Evolutionary conservation across 83 land plant species (phyloP).

Genomic region (Thuja plicata): DNA sequence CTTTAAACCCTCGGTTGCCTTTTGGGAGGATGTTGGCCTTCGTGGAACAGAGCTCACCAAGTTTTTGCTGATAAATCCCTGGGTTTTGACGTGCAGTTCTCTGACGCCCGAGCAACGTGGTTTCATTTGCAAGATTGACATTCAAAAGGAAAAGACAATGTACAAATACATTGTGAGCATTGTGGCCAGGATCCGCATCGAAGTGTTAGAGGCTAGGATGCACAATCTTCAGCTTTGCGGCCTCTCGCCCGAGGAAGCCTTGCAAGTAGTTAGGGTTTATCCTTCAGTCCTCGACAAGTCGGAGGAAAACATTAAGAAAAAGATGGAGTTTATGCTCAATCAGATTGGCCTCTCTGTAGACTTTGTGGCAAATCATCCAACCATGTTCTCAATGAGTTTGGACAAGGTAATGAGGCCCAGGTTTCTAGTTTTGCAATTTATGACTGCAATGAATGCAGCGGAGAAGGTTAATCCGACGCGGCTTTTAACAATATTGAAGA

Average conservation of each 20-base stretch:
- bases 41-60: not conserved
- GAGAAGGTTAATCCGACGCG: not conserved
- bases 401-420: too few relatives aligned
- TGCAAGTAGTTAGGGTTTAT: not conserved
- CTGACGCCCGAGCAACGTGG: not conserved
- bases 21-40: not conserved
- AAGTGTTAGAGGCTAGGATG: not conserved
- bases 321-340: not conserved
- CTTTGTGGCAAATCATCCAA: not conserved
- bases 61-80: not conserved
- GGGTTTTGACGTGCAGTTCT: too few relatives aligned
- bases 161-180: too few relatives aligned
- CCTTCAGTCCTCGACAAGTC: not conserved
- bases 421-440: not conserved
- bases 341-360: not conserved
- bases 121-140: not conserved
- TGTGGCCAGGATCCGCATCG: not conserved
- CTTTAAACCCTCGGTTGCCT: not conserved
- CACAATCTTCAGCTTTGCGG: not conserved
- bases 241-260: not conserved
- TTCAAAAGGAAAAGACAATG: too few relatives aligned
- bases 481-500: not conserved
- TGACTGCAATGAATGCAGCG: not conserved
- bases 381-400: not conserved
- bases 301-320: not conserved